Evolutionary conservation across 768 basidiomycete genomes (phyloP).

Genomic region (Obba rivulosa): DNA sequence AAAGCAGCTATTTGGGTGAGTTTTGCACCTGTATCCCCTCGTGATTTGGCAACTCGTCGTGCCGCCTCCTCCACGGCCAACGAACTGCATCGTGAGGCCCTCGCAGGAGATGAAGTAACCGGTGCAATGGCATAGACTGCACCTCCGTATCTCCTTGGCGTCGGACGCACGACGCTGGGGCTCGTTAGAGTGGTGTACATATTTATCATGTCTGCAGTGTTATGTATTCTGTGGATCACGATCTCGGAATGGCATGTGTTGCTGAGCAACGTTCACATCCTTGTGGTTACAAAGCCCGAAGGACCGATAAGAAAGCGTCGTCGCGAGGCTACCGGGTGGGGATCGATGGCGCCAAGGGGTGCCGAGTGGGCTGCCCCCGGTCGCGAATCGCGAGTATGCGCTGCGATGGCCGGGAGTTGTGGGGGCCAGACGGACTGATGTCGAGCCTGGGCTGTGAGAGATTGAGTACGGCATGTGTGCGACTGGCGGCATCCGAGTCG

Average conservation of each 20-base stretch:
- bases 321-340: no score
- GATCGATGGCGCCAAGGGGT: background rate
- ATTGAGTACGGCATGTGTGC: background rate
- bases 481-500: background rate
- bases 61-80: constrained; percentile 30
- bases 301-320: background rate
- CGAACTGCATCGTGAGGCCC: constrained; percentile 47
- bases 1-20: constrained; percentile 5
- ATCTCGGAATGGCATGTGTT: background rate
- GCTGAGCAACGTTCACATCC: constrained; percentile 14
- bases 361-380: no score
- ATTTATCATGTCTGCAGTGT: constrained; percentile 10
- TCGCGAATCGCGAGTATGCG: background rate
- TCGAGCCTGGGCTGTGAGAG: background rate
- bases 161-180: constrained; percentile 56
- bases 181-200: constrained; percentile 88
- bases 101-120: constrained; percentile 88
- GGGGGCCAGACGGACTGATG: background rate
- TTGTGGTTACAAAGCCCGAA: background rate
- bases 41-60: constrained; percentile 41
- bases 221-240: background rate
- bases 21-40: constrained; percentile 31
- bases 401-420: background rate
- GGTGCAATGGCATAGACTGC: constrained; percentile 81
- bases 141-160: constrained; percentile 85